Base-by-base conservation (phyloP, 1,284 basidiomycete genomes). In the Heterobasidion occidentale region DNA sequence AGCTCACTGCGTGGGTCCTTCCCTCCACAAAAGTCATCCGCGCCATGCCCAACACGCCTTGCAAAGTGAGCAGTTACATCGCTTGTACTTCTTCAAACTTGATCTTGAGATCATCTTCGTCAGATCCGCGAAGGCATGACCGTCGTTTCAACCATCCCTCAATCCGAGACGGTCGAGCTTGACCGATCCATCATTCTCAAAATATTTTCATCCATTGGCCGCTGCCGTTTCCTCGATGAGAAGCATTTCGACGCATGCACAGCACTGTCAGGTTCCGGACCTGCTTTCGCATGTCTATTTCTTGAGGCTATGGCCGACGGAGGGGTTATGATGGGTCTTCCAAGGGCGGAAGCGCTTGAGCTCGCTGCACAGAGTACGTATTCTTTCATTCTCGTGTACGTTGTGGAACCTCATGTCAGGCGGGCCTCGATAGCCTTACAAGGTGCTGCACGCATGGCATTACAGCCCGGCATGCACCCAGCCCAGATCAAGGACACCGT, bases 271-370 rank as follows among this genome's bases (percentile, higher is more conserved):
- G 97, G 95, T 1, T 94, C 92, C 9, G 97, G 97, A 0, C 97
- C 97, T 36, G 97, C 97, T 0, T 99, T 99, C 71, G 94, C 93
- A 1, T 94, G 93, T 62, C 87, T 99, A 51, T 95, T 99, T 65
- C 78, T 99, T 59, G 97, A 99, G 71, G 96, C 97, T 0, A 98
- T 99, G 94, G 90, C 94, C 2, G 97, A 99, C 71, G 97, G 97
- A 36, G 97, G 94, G 36, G 97, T 99, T 47, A 99, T 99, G 97
- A 99, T 99, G 97, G 97, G 97, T 34, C 76, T 99, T 50, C 97
- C 97, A 2, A 79, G 97, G 59, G 81, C 86, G 0, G 96, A 98
- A 71, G 95, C 97, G 5, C 72, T 98, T 44, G 97, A 99, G 69
- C 74, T 99, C 54, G 96, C 97, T 49, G 89, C 96, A 52, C 97